Evolutionary conservation across 1,284 basidiomycete genomes (phyloP).

Genomic region (Bjerkandera adusta): DNA sequence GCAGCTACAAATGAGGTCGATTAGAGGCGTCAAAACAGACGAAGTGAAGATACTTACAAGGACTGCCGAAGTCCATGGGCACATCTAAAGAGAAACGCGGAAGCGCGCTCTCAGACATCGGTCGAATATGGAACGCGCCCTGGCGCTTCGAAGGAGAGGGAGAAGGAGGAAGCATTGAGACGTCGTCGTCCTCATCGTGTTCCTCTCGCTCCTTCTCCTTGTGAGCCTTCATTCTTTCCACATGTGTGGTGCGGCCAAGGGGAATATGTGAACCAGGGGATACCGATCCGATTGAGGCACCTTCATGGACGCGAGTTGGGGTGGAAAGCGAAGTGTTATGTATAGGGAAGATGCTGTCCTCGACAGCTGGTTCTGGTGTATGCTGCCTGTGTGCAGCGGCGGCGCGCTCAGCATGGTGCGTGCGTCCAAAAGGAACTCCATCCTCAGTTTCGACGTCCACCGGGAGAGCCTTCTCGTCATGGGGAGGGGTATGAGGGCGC

Average conservation of each 20-base stretch:
- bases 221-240: conserved; percentile 41
- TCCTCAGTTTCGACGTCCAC: conserved; percentile 54
- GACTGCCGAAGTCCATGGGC: not conserved
- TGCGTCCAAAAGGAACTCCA: conserved; percentile 66
- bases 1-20: not conserved
- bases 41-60: conserved; percentile 7
- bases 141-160: conserved; percentile 53
- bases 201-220: conserved; percentile 37
- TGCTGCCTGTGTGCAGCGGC: conserved; percentile 21
- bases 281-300: conserved; percentile 11
- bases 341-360: not conserved
- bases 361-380: not conserved
- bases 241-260: conserved; percentile 46
- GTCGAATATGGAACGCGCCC: conserved; percentile 4
- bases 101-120: conserved; percentile 32
- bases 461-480: conserved; percentile 20
- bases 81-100: conserved; percentile 36
- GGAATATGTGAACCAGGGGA: conserved; percentile 23
- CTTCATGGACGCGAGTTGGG: conserved; percentile 11
- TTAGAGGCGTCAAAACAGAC: too few relatives aligned
- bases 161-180: conserved; percentile 55
- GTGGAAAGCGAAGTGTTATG: conserved; percentile 10
- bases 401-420: conserved; percentile 57
- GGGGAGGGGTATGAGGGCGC: conserved; percentile 25
- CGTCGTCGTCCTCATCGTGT: conserved; percentile 41